Conservation (phyloP, 371 early-diverging fungal species). For the Smittium mucronatum region DNA sequence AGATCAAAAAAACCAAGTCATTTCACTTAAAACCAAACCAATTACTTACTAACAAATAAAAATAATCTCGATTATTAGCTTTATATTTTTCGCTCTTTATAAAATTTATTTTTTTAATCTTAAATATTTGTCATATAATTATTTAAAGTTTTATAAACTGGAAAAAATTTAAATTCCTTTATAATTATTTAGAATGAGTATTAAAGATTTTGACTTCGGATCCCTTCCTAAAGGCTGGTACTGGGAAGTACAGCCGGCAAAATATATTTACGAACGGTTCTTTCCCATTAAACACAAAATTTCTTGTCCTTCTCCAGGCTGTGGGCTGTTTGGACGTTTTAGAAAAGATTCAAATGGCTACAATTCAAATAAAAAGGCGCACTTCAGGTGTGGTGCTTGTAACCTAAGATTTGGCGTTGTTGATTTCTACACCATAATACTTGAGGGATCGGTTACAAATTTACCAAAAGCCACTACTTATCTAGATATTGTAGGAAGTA, state of each 20-base stretch:
- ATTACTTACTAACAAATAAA: no score
- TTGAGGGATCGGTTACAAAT: not conserved
- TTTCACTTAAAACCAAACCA: no score
- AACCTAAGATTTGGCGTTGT: not conserved
- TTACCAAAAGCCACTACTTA: not conserved
- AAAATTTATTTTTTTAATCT: no score
- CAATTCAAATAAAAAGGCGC: not conserved
- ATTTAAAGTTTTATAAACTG: no score
- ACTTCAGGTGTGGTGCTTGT: not conserved
- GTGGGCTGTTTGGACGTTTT: not conserved
- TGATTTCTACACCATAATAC: not conserved
- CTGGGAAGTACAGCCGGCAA: not conserved
- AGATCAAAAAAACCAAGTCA: no score
- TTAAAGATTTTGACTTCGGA: no score
- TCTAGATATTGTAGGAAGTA: no score
- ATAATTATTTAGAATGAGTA: no score
- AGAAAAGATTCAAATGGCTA: not conserved
- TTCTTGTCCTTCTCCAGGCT: not conserved
- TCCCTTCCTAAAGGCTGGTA: not conserved
- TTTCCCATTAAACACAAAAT: not conserved
- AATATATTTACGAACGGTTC: not conserved
- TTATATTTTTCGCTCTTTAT: no score
- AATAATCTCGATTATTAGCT: no score
- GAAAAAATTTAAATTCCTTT: no score
- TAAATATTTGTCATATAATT: no score